Evolutionary conservation across 2,329 filamentous ascomycete species (phyloP), one percentile per base, ranked within the genome.

Genomic region (Stagonosporopsis cucurbitacearum): DNA sequence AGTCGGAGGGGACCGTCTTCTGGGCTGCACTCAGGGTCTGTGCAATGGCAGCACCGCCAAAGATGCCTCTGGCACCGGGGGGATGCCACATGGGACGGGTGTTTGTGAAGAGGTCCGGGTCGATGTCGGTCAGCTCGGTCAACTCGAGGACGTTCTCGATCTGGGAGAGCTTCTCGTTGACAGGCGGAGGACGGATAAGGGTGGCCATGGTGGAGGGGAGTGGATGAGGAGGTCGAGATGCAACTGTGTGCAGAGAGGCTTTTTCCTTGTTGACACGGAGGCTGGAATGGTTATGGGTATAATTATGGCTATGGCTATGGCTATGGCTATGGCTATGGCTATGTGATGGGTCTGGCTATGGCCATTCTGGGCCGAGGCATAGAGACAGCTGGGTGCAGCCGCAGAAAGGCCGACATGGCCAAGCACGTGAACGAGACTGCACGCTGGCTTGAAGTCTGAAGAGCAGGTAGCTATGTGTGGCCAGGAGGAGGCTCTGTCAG

Each of bases 91-190:
- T 84, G 20, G 89, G 89, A 33, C 92, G 89, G 2, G 92, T 91
- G 75, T 99, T 99, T 51, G 95, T 98, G 81, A 95, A 99, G 65
- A 98, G 88, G 74, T 96, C 90, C 54, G 89, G 88, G 40, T 89
- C 88, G 60, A 95, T 86, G 59, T 90, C 88, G 50, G 81, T 81
- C 48, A 97, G 82, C 63, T 92, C 89, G 3, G 90, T 95, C 66
- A 97, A 82, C 69, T 96, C 92, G 51, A 97, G 84, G 44, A 91
- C 88, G 77, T 96, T 94, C 79, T 98, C 94, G 60, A 98, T 96
- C 13, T 86, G 83, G 23, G 92, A 88, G 76, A 91, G 90, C 70
- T 83, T 83, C 41, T 85, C 79, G 71, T 96, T 88, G 28, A 86
- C 77, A 47, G 89, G 87, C 61, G 91, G 92, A 46, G 91, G 88